Conservation (phyloP, 305 asterid species). For the Plantago coronopus region DNA sequence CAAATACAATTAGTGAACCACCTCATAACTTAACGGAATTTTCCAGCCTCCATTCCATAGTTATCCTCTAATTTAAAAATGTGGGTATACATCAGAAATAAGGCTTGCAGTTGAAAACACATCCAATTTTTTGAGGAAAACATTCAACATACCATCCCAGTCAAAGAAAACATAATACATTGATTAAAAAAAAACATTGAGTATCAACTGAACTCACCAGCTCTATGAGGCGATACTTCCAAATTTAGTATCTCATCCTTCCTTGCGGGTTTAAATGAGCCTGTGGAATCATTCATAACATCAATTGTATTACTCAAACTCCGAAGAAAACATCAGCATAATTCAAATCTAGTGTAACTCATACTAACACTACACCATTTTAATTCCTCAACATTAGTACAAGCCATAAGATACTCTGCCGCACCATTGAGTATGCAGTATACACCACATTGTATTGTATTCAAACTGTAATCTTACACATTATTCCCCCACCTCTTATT, state of each 20-base stretch:
- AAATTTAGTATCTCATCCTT: constrained; percentile 45
- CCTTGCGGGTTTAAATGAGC: constrained; percentile 31
- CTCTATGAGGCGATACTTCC: constrained; percentile 92
- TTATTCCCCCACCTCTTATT: no score
- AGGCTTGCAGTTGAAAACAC: not conserved
- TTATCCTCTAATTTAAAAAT: no score
- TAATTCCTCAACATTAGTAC: no score
- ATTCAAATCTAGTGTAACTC: not conserved
- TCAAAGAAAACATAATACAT: not conserved
- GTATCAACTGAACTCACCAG: constrained; percentile 48
- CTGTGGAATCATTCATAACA: constrained; percentile 29
- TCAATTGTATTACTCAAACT: not conserved
- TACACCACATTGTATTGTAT: no score
- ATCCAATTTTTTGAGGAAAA: not conserved
- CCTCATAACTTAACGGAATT: not conserved
- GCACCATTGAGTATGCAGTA: no score
- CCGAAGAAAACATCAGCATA: constrained; percentile 2
- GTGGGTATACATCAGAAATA: no score
- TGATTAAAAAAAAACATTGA: not conserved
- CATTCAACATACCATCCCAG: not conserved
- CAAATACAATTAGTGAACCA: not conserved
- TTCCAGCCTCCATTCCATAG: no score
- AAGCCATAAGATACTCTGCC: no score
- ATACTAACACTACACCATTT: no score
- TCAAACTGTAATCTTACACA: no score